Conservation (phyloP, 2,329 filamentous ascomycete species). For the Calonectria hawksworthii region DNA sequence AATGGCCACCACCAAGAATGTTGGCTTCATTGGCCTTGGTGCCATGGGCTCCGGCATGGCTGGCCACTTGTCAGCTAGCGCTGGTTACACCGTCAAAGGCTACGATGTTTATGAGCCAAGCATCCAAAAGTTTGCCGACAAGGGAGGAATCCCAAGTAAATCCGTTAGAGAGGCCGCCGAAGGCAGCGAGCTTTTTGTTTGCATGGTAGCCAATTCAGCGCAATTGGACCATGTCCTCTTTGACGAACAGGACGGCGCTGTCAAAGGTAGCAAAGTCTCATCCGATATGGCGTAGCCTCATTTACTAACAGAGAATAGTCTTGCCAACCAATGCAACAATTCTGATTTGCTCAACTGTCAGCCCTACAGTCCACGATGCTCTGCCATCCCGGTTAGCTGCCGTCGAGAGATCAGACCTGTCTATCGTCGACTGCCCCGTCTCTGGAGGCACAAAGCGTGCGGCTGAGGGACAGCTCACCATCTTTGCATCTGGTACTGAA, state of each 20-base stretch:
- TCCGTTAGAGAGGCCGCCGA: background rate
- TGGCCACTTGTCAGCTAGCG: conserved; percentile 1
- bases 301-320: background rate
- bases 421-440: conserved; percentile 54
- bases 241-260: background rate
- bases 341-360: conserved; percentile 21
- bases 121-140: background rate
- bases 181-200: conserved; percentile 1
- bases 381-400: background rate
- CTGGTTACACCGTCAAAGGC: conserved; percentile 12
- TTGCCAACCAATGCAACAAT: conserved; percentile 13
- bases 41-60: conserved; percentile 37
- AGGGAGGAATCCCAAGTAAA: background rate
- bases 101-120: conserved; percentile 23
- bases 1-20: conserved; percentile 42
- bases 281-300: rapidly evolving
- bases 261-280: background rate
- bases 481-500: conserved; percentile 77
- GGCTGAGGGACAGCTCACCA: conserved; percentile 75
- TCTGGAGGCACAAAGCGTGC: conserved; percentile 55
- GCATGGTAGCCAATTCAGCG: conserved; percentile 29
- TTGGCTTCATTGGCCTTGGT: conserved; percentile 29
- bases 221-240: conserved; percentile 21
- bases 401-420: background rate
- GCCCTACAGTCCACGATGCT: background rate